phyloP scores from a whole-genome alignment of 306 rosid species.

The Corylus americana region DNA sequence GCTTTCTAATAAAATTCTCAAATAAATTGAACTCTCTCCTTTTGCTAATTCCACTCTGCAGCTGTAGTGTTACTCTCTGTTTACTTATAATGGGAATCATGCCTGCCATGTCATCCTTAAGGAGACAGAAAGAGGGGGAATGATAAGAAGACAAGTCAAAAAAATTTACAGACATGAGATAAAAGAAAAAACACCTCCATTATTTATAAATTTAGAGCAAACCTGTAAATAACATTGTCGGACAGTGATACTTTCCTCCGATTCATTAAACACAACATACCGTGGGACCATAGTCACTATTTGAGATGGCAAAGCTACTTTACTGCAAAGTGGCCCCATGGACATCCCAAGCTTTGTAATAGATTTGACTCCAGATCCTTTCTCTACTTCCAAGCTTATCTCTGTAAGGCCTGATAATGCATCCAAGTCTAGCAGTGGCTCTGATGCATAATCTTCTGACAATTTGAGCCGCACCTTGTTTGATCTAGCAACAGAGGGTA shows the following conservation, averaged over 20 bases:
- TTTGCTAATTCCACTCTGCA: conserved; percentile 59
- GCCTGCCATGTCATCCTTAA: conserved; percentile 74
- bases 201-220: conserved; percentile 23
- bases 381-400: conserved; percentile 64
- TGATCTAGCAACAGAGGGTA: conserved; percentile 50
- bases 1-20: conserved; percentile 76
- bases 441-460: conserved; percentile 64
- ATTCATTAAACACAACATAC: conserved; percentile 75
- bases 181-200: conserved; percentile 1
- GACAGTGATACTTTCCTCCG: conserved; percentile 55
- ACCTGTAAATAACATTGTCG: conserved; percentile 93
- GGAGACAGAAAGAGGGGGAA: conserved; percentile 23
- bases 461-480: conserved; percentile 66
- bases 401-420: conserved; percentile 91
- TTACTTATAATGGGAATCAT: conserved; percentile 53
- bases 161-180: not conserved
- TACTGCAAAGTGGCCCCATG: conserved; percentile 57
- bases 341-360: conserved; percentile 81
- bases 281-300: conserved; percentile 84
- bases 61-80: conserved; percentile 56
- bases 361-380: conserved; percentile 56
- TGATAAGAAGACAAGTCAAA: not conserved
- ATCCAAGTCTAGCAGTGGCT: conserved; percentile 72
- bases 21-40: conserved; percentile 63
- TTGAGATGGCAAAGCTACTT: conserved; percentile 73